Percentiles rank a stretch among this genome's conserved stretches.
phyloP scores from a whole-genome alignment of 306 rosid species.

The Arachis hypogaea region DNA sequence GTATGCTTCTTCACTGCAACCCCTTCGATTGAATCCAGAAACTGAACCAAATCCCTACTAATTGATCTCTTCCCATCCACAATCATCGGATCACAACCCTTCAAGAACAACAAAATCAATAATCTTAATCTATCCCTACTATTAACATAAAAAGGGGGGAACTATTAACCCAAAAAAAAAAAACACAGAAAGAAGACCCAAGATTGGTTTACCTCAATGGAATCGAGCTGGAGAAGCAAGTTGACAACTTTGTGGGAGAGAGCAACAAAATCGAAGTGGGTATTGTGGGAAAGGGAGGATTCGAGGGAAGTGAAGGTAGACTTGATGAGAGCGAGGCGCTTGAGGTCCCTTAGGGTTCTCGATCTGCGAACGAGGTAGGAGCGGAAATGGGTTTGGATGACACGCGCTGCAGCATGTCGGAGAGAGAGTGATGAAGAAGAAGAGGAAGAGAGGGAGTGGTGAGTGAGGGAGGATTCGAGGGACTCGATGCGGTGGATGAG shows the following conservation, averaged over 20 bases:
- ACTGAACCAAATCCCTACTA: conserved; percentile 68
- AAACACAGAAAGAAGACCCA: background rate
- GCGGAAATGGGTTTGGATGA: conserved; percentile 83
- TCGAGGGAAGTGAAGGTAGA: conserved; percentile 60
- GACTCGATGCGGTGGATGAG: conserved; percentile 78
- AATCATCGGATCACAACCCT: conserved; percentile 69
- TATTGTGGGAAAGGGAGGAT: conserved; percentile 49
- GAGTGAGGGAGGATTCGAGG: conserved; percentile 65
- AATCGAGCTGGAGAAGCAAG: conserved; percentile 78
- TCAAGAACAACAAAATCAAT: background rate
- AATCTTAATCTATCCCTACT: too few relatives aligned
- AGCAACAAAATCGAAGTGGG: conserved; percentile 52
- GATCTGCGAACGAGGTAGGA: conserved; percentile 90
- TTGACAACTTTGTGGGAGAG: conserved; percentile 58
- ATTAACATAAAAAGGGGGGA: background rate
- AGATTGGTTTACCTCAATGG: conserved; percentile 60
- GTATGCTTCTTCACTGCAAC: conserved; percentile 54
- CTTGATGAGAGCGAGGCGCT: conserved; percentile 76
- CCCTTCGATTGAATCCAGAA: conserved; percentile 74
- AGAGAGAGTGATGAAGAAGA: conserved; percentile 46
- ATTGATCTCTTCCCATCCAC: conserved; percentile 69
- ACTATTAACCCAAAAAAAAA: background rate
- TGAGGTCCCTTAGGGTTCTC: conserved; percentile 74
- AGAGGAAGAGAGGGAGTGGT: conserved; percentile 24
- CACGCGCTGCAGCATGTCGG: conserved; percentile 68